A percentile compares a stretch with the other conserved stretches of the same genome.
Conservation (phyloP, 2,329 filamentous ascomycete species). For the Monilinia laxa region DNA sequence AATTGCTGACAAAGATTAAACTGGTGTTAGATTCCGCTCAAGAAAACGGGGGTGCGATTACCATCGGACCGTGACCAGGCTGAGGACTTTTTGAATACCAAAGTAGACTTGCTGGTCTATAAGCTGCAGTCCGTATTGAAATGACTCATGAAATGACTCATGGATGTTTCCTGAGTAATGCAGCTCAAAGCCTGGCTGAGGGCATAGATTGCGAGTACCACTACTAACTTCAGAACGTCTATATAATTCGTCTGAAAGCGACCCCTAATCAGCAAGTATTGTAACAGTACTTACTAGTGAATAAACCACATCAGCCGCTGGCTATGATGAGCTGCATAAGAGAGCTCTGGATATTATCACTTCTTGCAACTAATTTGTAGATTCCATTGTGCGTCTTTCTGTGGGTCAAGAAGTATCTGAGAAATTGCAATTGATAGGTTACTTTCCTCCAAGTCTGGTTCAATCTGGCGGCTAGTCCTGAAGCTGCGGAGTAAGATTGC, state of each 20-base stretch:
- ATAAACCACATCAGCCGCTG: not conserved
- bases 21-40: no score
- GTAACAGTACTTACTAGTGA: not conserved
- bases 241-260: conserved; percentile 4
- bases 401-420: not conserved
- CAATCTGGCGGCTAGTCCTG: not conserved
- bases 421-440: no score
- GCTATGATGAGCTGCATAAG: not conserved
- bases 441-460: no score
- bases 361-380: not conserved
- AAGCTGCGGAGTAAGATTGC: conserved; percentile 14
- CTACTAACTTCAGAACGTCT: conserved; percentile 17
- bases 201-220: conserved; percentile 14
- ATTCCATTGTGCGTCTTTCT: not conserved
- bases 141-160: conserved; percentile 8
- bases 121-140: conserved; percentile 11
- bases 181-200: conserved; percentile 5
- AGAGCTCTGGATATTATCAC: not conserved
- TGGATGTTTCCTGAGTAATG: conserved; percentile 16
- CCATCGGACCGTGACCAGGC: no score
- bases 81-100: no score
- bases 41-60: no score
- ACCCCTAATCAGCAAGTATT: not conserved
- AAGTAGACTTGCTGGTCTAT: not conserved
- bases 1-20: no score